These are phyloP conservation scores for Chenopodium berlandieri DNA, from an alignment of 148 eudicot genomes.

Conservation along the genomic window DNA sequence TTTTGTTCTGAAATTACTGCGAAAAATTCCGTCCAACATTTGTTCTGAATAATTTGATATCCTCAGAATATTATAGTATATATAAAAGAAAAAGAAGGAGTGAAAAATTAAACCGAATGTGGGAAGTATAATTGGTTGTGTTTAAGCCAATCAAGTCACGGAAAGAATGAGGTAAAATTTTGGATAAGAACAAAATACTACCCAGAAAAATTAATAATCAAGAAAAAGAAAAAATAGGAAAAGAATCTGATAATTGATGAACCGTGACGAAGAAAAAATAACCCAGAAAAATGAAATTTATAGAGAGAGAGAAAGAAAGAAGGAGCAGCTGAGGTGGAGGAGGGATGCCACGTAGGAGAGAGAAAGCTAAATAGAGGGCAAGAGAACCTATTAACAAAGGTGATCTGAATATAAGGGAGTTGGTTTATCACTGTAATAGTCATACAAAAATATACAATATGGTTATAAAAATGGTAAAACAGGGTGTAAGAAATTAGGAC, in stretches of 20 bases:
- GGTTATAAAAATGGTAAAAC: background rate
- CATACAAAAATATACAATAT: background rate
- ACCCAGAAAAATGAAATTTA: background rate
- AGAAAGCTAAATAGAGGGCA: conserved; percentile 12
- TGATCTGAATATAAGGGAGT: background rate
- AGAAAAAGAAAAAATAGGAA: background rate
- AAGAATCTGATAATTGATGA: background rate
- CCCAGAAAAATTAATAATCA: background rate
- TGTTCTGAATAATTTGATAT: conserved; percentile 5
- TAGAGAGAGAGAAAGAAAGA: background rate
- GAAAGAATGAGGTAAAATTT: conserved; percentile 22
- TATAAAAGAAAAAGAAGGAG: background rate
- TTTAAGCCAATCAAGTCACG: conserved; percentile 27
- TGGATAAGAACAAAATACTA: conserved; percentile 6
- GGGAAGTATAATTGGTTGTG: background rate
- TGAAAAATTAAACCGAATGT: background rate
- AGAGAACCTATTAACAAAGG: background rate
- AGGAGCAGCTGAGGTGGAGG: conserved; percentile 8
- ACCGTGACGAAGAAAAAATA: background rate
- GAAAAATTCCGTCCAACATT: conserved; percentile 60
- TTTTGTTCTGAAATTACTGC: conserved; percentile 60
- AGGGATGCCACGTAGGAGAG: conserved; percentile 20
- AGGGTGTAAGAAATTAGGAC: background rate
- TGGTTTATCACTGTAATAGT: background rate
- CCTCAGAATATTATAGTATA: background rate